These are phyloP conservation scores for Lycium barbarum DNA, from an alignment of 257 asterid genomes.

Conservation along the genomic window DNA sequence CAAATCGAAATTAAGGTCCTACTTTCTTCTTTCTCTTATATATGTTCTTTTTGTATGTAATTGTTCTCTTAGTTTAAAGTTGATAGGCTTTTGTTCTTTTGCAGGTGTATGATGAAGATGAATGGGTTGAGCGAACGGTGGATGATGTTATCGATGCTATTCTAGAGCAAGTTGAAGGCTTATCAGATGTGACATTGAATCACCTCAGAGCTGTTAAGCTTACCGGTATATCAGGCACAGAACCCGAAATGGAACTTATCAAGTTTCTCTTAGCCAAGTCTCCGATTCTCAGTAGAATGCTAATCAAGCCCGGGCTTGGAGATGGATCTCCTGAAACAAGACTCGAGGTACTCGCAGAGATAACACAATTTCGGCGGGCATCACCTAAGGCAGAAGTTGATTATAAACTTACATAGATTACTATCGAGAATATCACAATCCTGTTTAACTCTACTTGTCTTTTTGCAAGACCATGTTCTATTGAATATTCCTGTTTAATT, in stretches of 20 bases:
- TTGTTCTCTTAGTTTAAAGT: neutral
- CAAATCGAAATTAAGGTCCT: constrained; percentile 6
- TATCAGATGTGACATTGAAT: neutral
- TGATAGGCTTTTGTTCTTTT: neutral
- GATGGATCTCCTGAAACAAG: neutral
- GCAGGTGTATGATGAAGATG: constrained; percentile 8
- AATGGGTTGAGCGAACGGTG: neutral
- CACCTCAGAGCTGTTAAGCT: constrained; percentile 5
- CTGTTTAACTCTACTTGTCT: no score
- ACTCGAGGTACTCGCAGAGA: neutral
- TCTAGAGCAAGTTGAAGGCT: neutral
- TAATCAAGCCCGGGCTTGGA: neutral
- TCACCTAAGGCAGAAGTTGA: no score
- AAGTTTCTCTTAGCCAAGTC: constrained; percentile 15
- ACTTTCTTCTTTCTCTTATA: neutral
- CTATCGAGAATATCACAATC: no score
- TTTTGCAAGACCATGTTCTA: no score
- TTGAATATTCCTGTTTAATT: no score
- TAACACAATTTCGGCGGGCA: neutral
- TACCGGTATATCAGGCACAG: neutral
- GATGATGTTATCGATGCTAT: neutral
- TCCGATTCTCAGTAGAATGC: neutral
- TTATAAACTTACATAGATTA: no score
- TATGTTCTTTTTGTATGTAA: neutral
- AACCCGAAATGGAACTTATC: constrained; percentile 8